Conservation (phyloP, 2,329 filamentous ascomycete species). For the Penicillium rolfsii region DNA sequence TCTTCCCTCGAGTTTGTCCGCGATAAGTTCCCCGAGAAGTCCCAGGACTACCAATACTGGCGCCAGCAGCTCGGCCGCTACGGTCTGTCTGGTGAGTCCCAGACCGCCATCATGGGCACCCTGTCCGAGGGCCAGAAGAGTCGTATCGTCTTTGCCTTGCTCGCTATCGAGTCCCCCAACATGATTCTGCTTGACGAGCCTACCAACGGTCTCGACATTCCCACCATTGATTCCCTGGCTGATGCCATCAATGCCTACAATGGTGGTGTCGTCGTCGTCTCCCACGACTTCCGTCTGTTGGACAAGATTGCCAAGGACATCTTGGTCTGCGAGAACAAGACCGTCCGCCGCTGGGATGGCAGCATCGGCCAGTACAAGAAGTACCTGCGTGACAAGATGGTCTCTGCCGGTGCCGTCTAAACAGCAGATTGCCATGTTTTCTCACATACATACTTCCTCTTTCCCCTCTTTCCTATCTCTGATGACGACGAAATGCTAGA, state of each 20-base stretch:
- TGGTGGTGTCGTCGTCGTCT: slow-evolving; percentile 96
- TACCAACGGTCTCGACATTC: slow-evolving; percentile 98
- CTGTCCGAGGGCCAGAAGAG: slow-evolving; percentile 97
- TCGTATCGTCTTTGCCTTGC: slow-evolving; percentile 94
- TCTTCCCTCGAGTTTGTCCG: slow-evolving; percentile 96
- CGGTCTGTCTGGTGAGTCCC: slow-evolving; percentile 87
- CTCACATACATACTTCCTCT: slow-evolving; percentile 6
- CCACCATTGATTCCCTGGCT: slow-evolving; percentile 94
- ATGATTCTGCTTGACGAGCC: slow-evolving; percentile 98
- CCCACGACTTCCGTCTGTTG: slow-evolving; percentile 97
- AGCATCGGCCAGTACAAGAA: slow-evolving; percentile 96
- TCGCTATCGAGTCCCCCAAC: slow-evolving; percentile 94
- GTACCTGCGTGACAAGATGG: slow-evolving; percentile 98
- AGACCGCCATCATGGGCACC: slow-evolving; percentile 97
- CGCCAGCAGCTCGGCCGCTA: slow-evolving; percentile 95
- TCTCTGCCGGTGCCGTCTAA: slow-evolving; percentile 82
- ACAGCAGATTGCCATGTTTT: not conserved
- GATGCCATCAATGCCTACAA: slow-evolving; percentile 97
- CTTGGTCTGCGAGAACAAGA: slow-evolving; percentile 98
- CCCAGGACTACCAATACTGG: slow-evolving; percentile 99
- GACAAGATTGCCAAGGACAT: slow-evolving; percentile 99
- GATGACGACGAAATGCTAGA: slow-evolving; percentile 43
- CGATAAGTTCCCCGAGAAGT: slow-evolving; percentile 86
- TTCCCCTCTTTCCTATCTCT: slow-evolving; percentile 28
- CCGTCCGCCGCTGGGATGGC: slow-evolving; percentile 86